A percentile compares a stretch with the other conserved stretches of the same genome.
Evolutionary conservation across 768 basidiomycete genomes (phyloP).

Genomic region (Hericium alpestre): DNA sequence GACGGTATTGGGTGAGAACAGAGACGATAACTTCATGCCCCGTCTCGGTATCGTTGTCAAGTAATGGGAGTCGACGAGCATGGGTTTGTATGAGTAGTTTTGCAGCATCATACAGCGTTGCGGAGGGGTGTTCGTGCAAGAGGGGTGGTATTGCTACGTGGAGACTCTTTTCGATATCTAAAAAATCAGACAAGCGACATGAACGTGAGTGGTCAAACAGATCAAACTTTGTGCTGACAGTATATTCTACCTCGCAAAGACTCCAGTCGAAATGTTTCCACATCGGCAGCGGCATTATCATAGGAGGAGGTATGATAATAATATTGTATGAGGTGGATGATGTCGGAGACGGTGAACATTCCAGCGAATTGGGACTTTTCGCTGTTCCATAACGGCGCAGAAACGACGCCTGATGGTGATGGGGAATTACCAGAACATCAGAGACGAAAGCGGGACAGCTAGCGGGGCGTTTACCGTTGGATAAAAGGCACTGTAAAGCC

Average conservation of each 20-base stretch:
- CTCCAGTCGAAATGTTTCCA: slow-evolving; percentile 85
- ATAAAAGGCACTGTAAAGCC: slow-evolving; percentile 76
- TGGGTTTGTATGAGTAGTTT: slow-evolving; percentile 89
- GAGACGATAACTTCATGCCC: slow-evolving; percentile 93
- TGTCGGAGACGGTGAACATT: slow-evolving; percentile 98
- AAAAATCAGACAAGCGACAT: background rate
- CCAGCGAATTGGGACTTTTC: slow-evolving; percentile 87
- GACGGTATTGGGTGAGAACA: slow-evolving; percentile 92
- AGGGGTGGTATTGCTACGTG: slow-evolving; percentile 89
- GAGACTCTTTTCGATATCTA: slow-evolving; percentile 89
- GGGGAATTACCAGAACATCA: slow-evolving; percentile 6
- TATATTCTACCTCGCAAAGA: slow-evolving; percentile 64
- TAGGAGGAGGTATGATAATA: slow-evolving; percentile 82
- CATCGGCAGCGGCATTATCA: slow-evolving; percentile 80
- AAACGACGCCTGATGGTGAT: slow-evolving; percentile 70
- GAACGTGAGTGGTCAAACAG: background rate
- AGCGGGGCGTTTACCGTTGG: slow-evolving; percentile 46
- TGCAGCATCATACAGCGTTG: slow-evolving; percentile 83
- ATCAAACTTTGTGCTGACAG: slow-evolving; percentile 2
- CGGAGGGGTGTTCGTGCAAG: slow-evolving; percentile 76
- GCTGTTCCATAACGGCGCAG: slow-evolving; percentile 97
- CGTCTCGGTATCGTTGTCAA: slow-evolving; percentile 88
- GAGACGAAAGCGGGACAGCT: slow-evolving; percentile 3
- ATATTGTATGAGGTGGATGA: slow-evolving; percentile 98
- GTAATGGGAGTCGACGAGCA: slow-evolving; percentile 85